Percentiles rank a stretch among this genome's conserved stretches.
These are phyloP conservation scores for Leccinum huronense DNA, from an alignment of 1,284 basidiomycete species.

Conservation along the genomic window DNA sequence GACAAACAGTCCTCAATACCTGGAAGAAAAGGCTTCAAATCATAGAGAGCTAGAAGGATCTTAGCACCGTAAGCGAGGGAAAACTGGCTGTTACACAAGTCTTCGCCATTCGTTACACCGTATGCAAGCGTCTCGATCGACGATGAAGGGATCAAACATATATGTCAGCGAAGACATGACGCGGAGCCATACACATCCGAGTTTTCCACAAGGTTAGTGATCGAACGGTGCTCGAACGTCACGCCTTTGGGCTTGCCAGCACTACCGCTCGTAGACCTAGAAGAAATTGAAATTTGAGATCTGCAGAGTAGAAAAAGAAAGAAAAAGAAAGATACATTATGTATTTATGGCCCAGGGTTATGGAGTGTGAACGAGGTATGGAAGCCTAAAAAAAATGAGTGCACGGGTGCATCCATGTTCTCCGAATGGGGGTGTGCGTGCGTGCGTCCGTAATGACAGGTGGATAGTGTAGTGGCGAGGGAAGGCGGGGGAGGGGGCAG, in stretches of 20 bases:
- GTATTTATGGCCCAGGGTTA: slow-evolving; percentile 16
- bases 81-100: too few species aligned
- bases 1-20: too few species aligned
- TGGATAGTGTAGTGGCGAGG: slow-evolving; percentile 18
- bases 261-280: slow-evolving; percentile 33
- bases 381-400: too few species aligned
- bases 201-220: slow-evolving; percentile 31
- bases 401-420: slow-evolving; percentile 6
- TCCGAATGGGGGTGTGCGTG: not conserved
- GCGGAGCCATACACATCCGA: slow-evolving; percentile 30
- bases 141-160: slow-evolving; percentile 33
- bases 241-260: slow-evolving; percentile 32
- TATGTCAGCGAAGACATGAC: slow-evolving; percentile 34
- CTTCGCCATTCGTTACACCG: slow-evolving; percentile 21
- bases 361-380: too few species aligned
- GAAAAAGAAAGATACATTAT: slow-evolving; percentile 24
- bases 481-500: not conserved
- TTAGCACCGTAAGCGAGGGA: too few species aligned
- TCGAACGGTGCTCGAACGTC: slow-evolving; percentile 36
- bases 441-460: slow-evolving; percentile 5
- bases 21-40: too few species aligned
- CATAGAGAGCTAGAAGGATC: too few species aligned
- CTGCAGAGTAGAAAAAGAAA: not conserved
- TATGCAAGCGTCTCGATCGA: slow-evolving; percentile 29
- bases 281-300: not conserved